Base-by-base conservation (phyloP, 768 basidiomycete genomes). In the Sarcodon aspratus region DNA sequence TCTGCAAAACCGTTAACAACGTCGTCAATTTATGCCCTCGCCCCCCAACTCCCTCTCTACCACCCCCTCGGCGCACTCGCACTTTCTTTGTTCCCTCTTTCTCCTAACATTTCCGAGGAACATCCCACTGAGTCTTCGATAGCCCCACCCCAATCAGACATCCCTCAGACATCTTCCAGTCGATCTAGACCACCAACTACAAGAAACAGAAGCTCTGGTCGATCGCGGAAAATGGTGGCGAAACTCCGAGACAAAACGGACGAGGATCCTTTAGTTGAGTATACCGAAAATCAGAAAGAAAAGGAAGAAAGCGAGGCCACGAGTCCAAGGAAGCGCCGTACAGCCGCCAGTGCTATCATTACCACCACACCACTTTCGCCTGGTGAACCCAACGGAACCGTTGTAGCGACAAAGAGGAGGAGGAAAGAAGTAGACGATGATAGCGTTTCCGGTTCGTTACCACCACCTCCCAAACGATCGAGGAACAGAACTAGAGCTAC, bases 31-130 rank as follows among this genome's bases (percentile, higher is more conserved):
- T 56, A 59, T 50, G 57, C 62, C 47, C 63, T 66, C 54, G 58
- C 54, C 7, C 67, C 72, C 5, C 67, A 72, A 27, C 68, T 85
- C 36, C 80, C 83, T 17, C 63, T 85, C 42, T 85, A 85, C 57
- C 83, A 85, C 58, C 83, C 83, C 27, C 64, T 78, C 33, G 82
- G 81, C 3, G 60, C 63, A 9, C 68, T 85, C 36, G 82, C 82
- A 36, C 69, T 76, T 57, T 83, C 82, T 42, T 42, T 27, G 11
- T 42, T 27, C 27, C 40, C 40, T 27, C 2, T 27, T 42, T 42
- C 13, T 42, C 17, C 17, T 15, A 15, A 11, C 15, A n/a, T 42
- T 27, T 17, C 40, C 11, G 40, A 42, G 21, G 27, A 42, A 42
- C 40, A 9, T 27, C 40, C 17, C 40, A 42, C 40, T 9, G 9